Base-by-base conservation (phyloP, 768 basidiomycete species). In the Pisolithus orientalis region DNA sequence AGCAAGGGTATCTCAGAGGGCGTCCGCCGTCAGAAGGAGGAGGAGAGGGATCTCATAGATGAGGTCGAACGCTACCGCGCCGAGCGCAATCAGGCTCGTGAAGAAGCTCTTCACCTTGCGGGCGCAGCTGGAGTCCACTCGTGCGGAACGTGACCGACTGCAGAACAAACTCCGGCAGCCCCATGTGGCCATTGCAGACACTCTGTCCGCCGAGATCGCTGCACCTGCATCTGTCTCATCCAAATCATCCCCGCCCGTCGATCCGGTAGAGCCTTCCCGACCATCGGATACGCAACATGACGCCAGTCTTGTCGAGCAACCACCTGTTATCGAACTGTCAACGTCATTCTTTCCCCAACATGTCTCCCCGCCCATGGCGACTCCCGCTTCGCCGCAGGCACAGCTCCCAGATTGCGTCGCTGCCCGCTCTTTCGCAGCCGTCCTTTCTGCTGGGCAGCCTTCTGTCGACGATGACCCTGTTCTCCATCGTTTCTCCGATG, bases 1-100 rank as follows among this genome's bases (percentile, higher is more conserved):
- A 68, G 57, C 60, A 75, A 73, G 56, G 74, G 74, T 14, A 11
- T 75, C 44, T 53, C 59, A 27, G 74, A 75, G 52, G 74, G 74
- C 48, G 57, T 68, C 7, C 70, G 73, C 21, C 72, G 67, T 40
- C 73, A 75, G 43, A 70, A 70, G 53, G 66, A 67, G 44, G 71
- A 75, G 42, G 67, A 72, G 38, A 62, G 67, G 34, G 66, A 65
- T 29, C 62, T 69, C 10, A 56, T 65, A 31, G 67, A 73, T 47
- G 63, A 63, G 14, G 40, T 59, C 10, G 74, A 75, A 46, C 65
- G 57, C 39, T 65, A 62, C 51, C 69, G 64, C 43, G 53, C 60
- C 45, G 71, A 74, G 63, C 67, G 70, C 50, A 67, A 65, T 47
- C 70, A 70, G 37, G 63, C 67, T 6, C 64, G 65, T 53, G 70